Base-by-base conservation (phyloP, 495 filamentous ascomycete species). In the Chaetomidium leptoderma region DNA sequence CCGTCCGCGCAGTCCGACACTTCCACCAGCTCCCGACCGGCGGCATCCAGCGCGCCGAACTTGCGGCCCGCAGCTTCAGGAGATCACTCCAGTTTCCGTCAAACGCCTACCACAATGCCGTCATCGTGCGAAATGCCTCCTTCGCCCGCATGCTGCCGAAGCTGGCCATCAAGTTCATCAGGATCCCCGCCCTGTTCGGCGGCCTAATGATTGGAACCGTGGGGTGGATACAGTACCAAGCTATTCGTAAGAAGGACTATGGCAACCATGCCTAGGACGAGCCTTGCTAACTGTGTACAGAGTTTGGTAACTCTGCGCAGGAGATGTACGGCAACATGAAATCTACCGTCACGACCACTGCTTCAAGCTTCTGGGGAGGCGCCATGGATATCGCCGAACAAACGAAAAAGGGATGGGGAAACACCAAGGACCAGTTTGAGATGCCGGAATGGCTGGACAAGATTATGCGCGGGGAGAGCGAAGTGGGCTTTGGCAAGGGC, bases 141-240 rank as follows among this genome's bases (percentile, higher is more conserved):
- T 97, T 97, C 67, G 81, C 79, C 7, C 82, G 93, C 48, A 81
- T 89, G 48, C 77, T 99, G n/a, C 93, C 93, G 3, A 89, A 89
- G 66, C 78, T 99, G 39, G 84, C 92, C 9, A 63, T 95, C 62
- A 99, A 96, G 75, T 87, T 97, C 53, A 78, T 86, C 37, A 81
- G 89, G 49, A 74, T 97, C 48, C 93, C 93, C 26, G 92, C 95
- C 56, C 84, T 96, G 73, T 91, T 95, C 68, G 93, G 92, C 33
- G 91, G 89, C 40, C 85, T 89, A 42, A 88, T 87, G 73, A 81
- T 99, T 68, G 91, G 88, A 7, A 88, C 89, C 5, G 67, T 93
- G 30, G 89, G 89, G 40, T 99, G 96, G 79, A 65, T 99, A 32
- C 93, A 99, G 70, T 97, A 97, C 70, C 95, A 97, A 74, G 92